Percentiles rank a stretch among this genome's conserved stretches.
These are phyloP conservation scores for Cryptococcus depauperatus DNA, from an alignment of 1,284 basidiomycete species.

Conservation along the genomic window DNA sequence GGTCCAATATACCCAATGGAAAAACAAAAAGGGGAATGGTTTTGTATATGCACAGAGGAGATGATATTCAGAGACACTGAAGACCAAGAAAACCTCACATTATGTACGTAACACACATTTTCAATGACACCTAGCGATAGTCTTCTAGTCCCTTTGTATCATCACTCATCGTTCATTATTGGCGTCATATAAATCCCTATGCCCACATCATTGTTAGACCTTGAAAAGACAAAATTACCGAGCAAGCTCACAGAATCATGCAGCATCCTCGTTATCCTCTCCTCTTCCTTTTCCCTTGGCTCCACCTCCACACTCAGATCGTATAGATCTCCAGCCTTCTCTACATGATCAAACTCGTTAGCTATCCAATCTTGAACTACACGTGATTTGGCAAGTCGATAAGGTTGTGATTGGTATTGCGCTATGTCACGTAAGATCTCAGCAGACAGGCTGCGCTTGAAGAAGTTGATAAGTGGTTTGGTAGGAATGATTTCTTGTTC, in stretches of 20 bases:
- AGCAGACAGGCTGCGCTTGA: slow-evolving; percentile 85
- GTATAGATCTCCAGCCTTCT: slow-evolving; percentile 65
- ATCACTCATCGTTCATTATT: too few species aligned
- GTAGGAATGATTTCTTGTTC: slow-evolving; percentile 6
- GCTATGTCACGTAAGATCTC: slow-evolving; percentile 95
- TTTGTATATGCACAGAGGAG: too few species aligned
- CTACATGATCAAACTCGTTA: slow-evolving; percentile 63
- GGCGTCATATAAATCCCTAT: too few species aligned
- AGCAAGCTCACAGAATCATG: slow-evolving; percentile 39
- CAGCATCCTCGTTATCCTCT: slow-evolving; percentile 38
- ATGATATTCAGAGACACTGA: too few species aligned
- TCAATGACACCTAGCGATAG: too few species aligned
- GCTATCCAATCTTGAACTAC: slow-evolving; percentile 68
- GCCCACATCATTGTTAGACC: too few species aligned
- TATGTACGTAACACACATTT: too few species aligned
- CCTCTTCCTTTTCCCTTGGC: slow-evolving; percentile 73
- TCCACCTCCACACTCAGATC: slow-evolving; percentile 75
- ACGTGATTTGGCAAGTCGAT: slow-evolving; percentile 69
- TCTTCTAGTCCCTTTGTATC: too few species aligned
- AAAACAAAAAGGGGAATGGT: too few species aligned
- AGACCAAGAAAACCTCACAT: too few species aligned
- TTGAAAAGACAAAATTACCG: too few species aligned
- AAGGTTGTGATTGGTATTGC: slow-evolving; percentile 84
- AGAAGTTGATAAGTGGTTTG: slow-evolving; percentile 75
- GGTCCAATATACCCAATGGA: too few species aligned